Conservation (phyloP, 768 basidiomycete species). For the Rhizopogon roseolus region DNA sequence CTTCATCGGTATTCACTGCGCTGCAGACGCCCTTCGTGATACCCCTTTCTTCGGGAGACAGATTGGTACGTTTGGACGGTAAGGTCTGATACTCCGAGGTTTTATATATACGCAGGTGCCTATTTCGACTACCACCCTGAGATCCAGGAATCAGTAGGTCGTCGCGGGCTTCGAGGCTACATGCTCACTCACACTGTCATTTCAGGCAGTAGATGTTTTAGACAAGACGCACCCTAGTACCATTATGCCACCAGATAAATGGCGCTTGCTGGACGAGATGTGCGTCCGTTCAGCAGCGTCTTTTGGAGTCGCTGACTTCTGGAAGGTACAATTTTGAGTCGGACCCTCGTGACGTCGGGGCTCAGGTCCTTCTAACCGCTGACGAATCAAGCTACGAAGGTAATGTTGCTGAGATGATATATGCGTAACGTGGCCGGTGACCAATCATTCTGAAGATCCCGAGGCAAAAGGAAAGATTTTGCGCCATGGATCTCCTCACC, state of each 20-base stretch:
- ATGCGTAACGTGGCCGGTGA: background rate
- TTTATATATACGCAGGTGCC: conserved; percentile 37
- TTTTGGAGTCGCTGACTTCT: conserved; percentile 7
- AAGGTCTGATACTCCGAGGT: background rate
- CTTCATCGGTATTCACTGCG: conserved; percentile 66
- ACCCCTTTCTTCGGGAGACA: conserved; percentile 53
- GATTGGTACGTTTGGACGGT: conserved; percentile 36
- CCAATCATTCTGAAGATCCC: conserved; percentile 12
- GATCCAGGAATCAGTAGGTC: conserved; percentile 57
- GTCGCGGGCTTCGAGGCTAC: background rate
- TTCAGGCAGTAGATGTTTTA: conserved; percentile 54
- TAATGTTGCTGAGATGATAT: conserved; percentile 15
- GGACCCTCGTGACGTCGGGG: conserved; percentile 62
- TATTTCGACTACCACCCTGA: conserved; percentile 69
- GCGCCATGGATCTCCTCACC: conserved; percentile 72
- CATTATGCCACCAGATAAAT: conserved; percentile 42
- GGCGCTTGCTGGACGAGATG: conserved; percentile 60
- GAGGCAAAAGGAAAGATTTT: conserved; percentile 33
- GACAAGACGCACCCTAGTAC: conserved; percentile 60
- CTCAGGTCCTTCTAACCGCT: conserved; percentile 56
- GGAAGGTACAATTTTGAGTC: conserved; percentile 67
- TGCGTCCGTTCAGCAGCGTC: conserved; percentile 23
- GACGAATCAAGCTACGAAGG: conserved; percentile 62
- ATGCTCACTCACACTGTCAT: conserved; percentile 12
- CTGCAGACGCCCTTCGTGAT: conserved; percentile 55